Base-by-base conservation (phyloP, 352 stramenopile genomes). In the Phytopythium cucurbitacearum region DNA sequence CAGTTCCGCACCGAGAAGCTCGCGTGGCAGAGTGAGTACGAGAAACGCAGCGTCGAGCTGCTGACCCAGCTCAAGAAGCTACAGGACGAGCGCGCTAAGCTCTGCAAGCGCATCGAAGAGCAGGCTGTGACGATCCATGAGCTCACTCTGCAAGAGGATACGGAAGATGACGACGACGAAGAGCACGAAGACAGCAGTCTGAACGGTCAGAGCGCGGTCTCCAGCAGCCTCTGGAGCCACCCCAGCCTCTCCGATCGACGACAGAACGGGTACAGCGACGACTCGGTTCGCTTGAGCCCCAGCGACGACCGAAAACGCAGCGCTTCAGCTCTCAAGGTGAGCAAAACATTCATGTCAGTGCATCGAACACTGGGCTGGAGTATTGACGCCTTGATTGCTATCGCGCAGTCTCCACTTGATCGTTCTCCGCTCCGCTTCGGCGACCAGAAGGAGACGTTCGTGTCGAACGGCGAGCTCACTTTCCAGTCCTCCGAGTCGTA, bases 111-210 rank as follows among this genome's bases (percentile, higher is more conserved):
- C 10, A 36, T 91, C 1, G 60, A 85, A 11, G 76, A 88, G 28
- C 73, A 87, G 57, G 78, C 80, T 4, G 52, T 88, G 37, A 91
- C 80, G 7, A 88, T 91, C 52, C 80, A 91, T 40, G 80, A 91
- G 52, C 67, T 91, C 28, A 91, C 80, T 1, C 60, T 91, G 6
- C 76, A 91, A 64, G 80, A 88, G 49, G 80, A 89, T 15, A 64
- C 76, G 8, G 54, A 75, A 10, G 66, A 65, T 0, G 69, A 72
- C 4, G 65, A 74, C 11, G 54, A 75, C 9, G 62, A 65, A 1
- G 67, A 70, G 4, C 57, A 71, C 0, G 47, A 36, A 4, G 12
- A 28, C 2, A 28, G 21, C 21, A 28, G 21, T 28, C 21, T 28
- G 21, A 21, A 9, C 6, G 44, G 13, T n/a, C 37, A 15, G 7